Base-by-base conservation (phyloP, 116 monocot species). In the Zostera marina region DNA sequence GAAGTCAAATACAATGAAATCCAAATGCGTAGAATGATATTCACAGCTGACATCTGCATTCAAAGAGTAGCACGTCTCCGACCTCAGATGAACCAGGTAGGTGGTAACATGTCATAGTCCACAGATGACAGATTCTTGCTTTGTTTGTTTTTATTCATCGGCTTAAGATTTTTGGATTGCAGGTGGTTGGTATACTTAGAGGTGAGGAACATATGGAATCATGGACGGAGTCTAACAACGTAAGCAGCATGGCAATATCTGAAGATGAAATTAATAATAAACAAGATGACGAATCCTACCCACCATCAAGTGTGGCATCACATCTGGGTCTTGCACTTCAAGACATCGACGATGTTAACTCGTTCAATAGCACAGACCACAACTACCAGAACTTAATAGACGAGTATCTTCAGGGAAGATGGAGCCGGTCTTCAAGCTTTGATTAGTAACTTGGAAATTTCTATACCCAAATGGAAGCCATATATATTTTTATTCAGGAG, bases 381-480 rank as follows among this genome's bases (percentile, higher is more conserved):
- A 64, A 61, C 62, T 63, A 81, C 56, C 66, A 69, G 1, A 68
- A 59, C 44, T 73, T 75, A 22, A 57, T 78, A 38, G 92, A 84
- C 63, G 83, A 79, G 21, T 87, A 87, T 55, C 63, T 93, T 49
- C 63, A 62, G 62, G 81, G 76, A 9, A 68, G 83, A 42, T 87
- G 83, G 69, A 93, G 92, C 63, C 65, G 72, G n/a, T 87, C 87
- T 1, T 84, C 87, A 8, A 87, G 87, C 68, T 92, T 92, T 42
- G 78, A 92, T 54, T 87, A 76, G 69, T 44, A 20, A 9, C 14
- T 6, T 38, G 58, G 16, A 42, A 39, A 13, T 26, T 56, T 56
- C 3, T 52, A 5, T 19, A 52, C 15, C 20, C 0, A 52, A 52
- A 19, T 3, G 15, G 20, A 19, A 3, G 52, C 9, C 20, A n/a